Evolutionary conservation across 345 rosid species (phyloP).

Genomic region (Chamaenerion angustifolium): DNA sequence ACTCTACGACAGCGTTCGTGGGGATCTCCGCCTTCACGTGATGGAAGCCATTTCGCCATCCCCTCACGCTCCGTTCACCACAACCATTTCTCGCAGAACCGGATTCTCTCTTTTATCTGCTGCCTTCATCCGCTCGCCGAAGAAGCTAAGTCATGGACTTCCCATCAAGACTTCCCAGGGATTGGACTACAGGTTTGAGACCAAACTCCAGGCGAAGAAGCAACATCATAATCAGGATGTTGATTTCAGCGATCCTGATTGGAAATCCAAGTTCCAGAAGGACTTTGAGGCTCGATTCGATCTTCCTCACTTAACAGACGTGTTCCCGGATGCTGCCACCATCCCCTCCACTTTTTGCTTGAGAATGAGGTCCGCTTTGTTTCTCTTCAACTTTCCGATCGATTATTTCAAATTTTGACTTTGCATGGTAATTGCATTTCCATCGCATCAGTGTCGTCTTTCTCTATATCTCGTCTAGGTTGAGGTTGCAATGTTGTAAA

Average conservation of each 20-base stretch:
- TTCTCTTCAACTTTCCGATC: conserved; percentile 2
- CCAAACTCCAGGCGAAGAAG: neutral
- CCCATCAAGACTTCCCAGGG: neutral
- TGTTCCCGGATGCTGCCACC: conserved; percentile 45
- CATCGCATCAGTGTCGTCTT: neutral
- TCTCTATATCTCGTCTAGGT: neutral
- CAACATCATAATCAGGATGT: conserved; percentile 11
- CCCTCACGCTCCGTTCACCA: too few relatives aligned
- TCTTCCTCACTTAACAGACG: conserved; percentile 69
- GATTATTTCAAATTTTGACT: too few relatives aligned
- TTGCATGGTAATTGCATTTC: neutral
- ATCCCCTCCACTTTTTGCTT: conserved; percentile 86
- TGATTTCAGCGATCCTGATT: conserved; percentile 66
- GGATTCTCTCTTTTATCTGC: neutral
- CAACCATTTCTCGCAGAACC: neutral
- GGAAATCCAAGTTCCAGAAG: conserved; percentile 56
- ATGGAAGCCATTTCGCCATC: too few relatives aligned
- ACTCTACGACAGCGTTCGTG: too few relatives aligned
- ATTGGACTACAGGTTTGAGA: neutral
- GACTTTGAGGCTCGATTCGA: conserved; percentile 64
- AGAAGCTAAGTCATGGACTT: neutral
- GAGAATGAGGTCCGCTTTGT: conserved; percentile 47
- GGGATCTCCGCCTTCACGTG: too few relatives aligned
- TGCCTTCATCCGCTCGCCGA: too few relatives aligned
- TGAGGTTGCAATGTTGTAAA: too few relatives aligned